phyloP scores from a whole-genome alignment of 2,329 filamentous ascomycete genomes.

The Apiospora rasikravindrae region DNA sequence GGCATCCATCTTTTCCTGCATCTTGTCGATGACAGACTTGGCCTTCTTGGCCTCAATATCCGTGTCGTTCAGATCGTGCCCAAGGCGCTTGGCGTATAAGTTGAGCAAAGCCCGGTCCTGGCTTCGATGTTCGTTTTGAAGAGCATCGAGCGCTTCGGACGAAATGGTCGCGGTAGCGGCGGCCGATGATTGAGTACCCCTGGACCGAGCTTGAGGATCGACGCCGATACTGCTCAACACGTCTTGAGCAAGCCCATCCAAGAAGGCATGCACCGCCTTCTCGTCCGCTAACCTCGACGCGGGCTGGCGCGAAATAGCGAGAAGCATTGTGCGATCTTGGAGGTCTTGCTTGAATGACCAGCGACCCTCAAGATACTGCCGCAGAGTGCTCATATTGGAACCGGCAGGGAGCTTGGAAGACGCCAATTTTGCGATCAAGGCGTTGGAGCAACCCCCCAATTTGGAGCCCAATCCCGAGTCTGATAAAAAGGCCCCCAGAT shows the following conservation, averaged over 20 bases:
- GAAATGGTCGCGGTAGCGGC: not conserved
- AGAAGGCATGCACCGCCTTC: constrained; percentile 19
- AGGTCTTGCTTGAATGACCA: constrained; percentile 22
- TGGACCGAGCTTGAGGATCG: constrained; percentile 17
- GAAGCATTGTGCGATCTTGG: constrained; percentile 19
- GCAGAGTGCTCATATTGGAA: constrained; percentile 17
- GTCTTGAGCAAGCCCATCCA: constrained; percentile 19
- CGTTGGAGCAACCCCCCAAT: constrained; percentile 34
- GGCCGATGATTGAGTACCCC: not conserved
- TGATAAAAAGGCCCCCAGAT: constrained; percentile 39
- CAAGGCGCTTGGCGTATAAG: constrained; percentile 22
- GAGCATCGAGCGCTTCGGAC: constrained; percentile 19
- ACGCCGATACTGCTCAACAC: constrained; percentile 16
- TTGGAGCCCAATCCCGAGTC: constrained; percentile 35
- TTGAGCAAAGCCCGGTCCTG: constrained; percentile 20
- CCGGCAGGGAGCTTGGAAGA: constrained; percentile 21
- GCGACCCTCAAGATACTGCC: constrained; percentile 18
- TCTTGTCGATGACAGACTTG: constrained; percentile 23
- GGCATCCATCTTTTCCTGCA: constrained; percentile 27
- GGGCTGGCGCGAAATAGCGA: constrained; percentile 16
- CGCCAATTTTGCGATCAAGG: constrained; percentile 29
- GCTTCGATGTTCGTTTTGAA: constrained; percentile 17
- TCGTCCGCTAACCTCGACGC: constrained; percentile 6
- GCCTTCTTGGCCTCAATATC: constrained; percentile 10
- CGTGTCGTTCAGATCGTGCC: constrained; percentile 7